Conservation (phyloP, 2,329 filamentous ascomycete species). For the Aspergillus caelatus region DNA sequence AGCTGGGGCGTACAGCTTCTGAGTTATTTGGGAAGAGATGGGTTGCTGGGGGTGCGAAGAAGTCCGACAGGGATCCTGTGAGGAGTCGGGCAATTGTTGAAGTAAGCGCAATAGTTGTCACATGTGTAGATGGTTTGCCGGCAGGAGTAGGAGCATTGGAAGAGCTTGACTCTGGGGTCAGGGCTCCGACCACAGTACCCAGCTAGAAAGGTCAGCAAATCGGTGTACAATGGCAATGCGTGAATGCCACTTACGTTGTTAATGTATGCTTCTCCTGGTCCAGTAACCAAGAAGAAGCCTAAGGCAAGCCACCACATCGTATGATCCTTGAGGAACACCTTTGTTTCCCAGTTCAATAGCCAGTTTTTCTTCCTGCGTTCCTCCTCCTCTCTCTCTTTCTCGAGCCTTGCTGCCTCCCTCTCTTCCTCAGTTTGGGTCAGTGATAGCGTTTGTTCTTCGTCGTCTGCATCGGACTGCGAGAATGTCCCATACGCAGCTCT, state of each 20-base stretch:
- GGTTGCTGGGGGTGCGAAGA: conserved; percentile 72
- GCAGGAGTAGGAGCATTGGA: conserved; percentile 52
- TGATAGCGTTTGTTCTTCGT: conserved; percentile 38
- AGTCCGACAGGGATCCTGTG: conserved; percentile 84
- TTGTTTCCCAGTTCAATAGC: conserved; percentile 89
- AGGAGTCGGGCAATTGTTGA: conserved; percentile 89
- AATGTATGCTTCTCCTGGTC: conserved; percentile 95
- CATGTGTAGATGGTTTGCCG: conserved; percentile 76
- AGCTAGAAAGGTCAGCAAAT: conserved; percentile 48
- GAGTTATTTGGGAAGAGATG: conserved; percentile 59
- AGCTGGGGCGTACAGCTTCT: conserved; percentile 45
- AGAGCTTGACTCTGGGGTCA: conserved; percentile 66
- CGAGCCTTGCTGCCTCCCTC: conserved; percentile 25
- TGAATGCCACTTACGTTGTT: conserved; percentile 66
- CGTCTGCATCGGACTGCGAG: conserved; percentile 44
- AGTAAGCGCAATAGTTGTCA: conserved; percentile 87
- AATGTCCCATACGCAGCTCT: conserved; percentile 51
- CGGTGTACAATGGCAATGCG: neutral
- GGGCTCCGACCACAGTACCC: conserved; percentile 86
- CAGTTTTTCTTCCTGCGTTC: conserved; percentile 78
- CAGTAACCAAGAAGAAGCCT: conserved; percentile 90
- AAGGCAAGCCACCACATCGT: conserved; percentile 96
- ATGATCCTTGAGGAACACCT: conserved; percentile 78
- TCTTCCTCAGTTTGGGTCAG: conserved; percentile 32
- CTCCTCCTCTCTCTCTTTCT: conserved; percentile 54